Percentiles rank a stretch among this genome's conserved stretches.
Conservation (phyloP, 805 yeast species). For the Danielia oregonensis region DNA sequence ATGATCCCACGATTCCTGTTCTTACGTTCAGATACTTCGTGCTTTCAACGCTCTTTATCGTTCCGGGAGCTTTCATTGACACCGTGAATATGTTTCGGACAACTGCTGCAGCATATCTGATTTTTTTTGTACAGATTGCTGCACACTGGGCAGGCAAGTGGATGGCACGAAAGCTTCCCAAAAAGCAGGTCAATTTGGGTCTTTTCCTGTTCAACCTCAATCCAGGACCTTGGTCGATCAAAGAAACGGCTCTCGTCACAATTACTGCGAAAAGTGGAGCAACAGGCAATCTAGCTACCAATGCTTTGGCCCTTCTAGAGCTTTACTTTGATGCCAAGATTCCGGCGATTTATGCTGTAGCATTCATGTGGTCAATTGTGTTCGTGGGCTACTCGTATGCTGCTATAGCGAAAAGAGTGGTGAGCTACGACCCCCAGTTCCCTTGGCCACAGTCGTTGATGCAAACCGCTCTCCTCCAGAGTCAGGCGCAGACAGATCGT, state of each 20-base stretch:
- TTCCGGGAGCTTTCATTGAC: constrained; percentile 42
- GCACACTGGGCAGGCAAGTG: constrained; percentile 46
- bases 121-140: constrained; percentile 49
- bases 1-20: constrained; percentile 37
- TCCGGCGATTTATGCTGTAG: constrained; percentile 29
- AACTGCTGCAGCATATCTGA: constrained; percentile 48
- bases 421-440: constrained; percentile 47
- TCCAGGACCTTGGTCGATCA: constrained; percentile 56
- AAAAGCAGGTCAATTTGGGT: constrained; percentile 17
- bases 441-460: constrained; percentile 48
- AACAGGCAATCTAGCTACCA: constrained; percentile 49
- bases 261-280: constrained; percentile 52
- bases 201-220: constrained; percentile 31
- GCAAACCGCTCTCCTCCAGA: constrained; percentile 37
- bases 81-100: constrained; percentile 42
- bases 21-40: constrained; percentile 35
- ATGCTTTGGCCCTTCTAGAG: constrained; percentile 45
- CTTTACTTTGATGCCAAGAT: constrained; percentile 38
- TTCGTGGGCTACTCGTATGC: constrained; percentile 53
- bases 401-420: constrained; percentile 44
- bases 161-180: constrained; percentile 41
- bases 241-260: constrained; percentile 51
- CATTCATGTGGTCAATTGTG: constrained; percentile 50
- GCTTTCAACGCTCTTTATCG: constrained; percentile 30
- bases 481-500: constrained; percentile 16